Percentiles rank a stretch among this genome's conserved stretches.
phyloP scores from a whole-genome alignment of 225 moss, liverwort and hornwort species.

The Bryoerythrophyllum caledonicum region DNA sequence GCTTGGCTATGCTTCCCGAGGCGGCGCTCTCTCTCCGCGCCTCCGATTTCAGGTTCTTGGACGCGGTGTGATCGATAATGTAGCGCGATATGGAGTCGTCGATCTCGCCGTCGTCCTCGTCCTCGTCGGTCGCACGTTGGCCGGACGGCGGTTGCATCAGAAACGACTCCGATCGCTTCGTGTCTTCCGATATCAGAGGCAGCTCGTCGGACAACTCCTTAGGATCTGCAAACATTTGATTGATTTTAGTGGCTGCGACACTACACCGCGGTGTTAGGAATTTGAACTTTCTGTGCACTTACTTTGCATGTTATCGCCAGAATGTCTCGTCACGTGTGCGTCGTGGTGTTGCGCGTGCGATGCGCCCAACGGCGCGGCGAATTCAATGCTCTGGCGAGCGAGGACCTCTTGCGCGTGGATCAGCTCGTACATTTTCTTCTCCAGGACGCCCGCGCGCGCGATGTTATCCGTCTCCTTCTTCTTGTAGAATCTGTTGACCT shows the following conservation, averaged over 20 bases:
- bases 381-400: conserved; percentile 24
- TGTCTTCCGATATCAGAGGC: conserved; percentile 9
- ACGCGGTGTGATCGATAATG: conserved; percentile 15
- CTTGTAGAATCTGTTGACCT: conserved; percentile 60
- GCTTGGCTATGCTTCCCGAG: not conserved
- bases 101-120: not conserved
- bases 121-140: no score
- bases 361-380: not conserved
- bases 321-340: not conserved
- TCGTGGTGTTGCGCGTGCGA: not conserved
- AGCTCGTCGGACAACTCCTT: conserved; percentile 23
- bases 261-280: no score
- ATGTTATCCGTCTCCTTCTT: conserved; percentile 56
- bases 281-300: not conserved
- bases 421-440: conserved; percentile 61
- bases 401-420: conserved; percentile 44
- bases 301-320: not conserved
- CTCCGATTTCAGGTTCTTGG: conserved; percentile 13
- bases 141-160: not conserved
- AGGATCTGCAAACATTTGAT: not conserved
- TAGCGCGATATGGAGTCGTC: conserved; percentile 21
- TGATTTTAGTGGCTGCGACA: no score
- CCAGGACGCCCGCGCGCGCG: conserved; percentile 49
- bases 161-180: conserved; percentile 20
- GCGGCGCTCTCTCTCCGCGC: not conserved